A percentile compares a stretch with the other conserved stretches of the same genome.
Conservation (phyloP, 306 rosid genomes). For the Rosa rugosa region DNA sequence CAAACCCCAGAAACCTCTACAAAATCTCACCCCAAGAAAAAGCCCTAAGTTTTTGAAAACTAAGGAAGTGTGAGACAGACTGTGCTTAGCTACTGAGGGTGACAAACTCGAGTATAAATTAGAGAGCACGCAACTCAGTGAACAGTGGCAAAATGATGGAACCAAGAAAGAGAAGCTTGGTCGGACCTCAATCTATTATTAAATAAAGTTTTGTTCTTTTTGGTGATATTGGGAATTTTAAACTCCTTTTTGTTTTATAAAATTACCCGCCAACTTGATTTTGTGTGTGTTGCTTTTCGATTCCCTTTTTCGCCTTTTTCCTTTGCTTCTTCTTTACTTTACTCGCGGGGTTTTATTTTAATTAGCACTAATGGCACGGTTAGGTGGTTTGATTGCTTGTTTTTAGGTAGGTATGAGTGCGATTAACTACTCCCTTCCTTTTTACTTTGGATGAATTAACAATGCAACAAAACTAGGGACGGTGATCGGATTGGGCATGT, state of each 20-base stretch:
- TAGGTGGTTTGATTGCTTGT: background rate
- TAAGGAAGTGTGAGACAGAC: background rate
- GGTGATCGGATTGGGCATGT: too few relatives aligned
- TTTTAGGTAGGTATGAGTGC: background rate
- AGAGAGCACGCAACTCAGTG: background rate
- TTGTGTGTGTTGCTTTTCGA: background rate
- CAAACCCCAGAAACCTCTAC: constrained; percentile 5
- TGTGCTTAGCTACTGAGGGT: background rate
- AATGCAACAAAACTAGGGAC: background rate
- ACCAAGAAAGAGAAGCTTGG: constrained; percentile 25
- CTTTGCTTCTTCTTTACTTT: constrained; percentile 4
- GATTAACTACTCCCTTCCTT: background rate
- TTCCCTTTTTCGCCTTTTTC: constrained; percentile 9
- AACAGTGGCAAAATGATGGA: constrained; percentile 25
- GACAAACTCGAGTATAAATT: background rate
- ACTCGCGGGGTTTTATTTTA: background rate
- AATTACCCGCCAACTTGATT: constrained; percentile 31
- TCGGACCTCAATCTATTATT: constrained; percentile 29
- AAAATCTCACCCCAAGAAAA: background rate
- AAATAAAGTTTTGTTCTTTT: constrained; percentile 13
- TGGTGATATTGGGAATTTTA: background rate
- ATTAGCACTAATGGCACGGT: background rate
- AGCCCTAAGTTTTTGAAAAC: constrained; percentile 8
- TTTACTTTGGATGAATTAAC: background rate
- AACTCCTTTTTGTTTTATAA: constrained; percentile 10